Percentiles rank a stretch among this genome's conserved stretches.
Conservation (phyloP, 495 filamentous ascomycete genomes). For the Trypethelium eluteriae region DNA sequence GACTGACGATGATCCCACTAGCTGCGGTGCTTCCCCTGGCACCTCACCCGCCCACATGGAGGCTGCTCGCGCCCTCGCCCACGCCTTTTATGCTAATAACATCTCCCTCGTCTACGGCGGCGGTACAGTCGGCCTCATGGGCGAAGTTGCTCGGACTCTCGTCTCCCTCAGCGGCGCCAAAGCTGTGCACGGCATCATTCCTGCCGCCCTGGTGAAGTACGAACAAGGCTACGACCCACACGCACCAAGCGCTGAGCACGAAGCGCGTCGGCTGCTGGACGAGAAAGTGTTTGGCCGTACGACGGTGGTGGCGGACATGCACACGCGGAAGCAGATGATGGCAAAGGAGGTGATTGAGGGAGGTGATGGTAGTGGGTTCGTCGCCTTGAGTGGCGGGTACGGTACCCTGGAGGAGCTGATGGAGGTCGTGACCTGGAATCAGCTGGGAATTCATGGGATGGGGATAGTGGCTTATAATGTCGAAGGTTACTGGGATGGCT, state of each 20-base stretch:
- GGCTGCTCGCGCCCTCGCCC: slow-evolving; percentile 71
- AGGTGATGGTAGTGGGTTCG: slow-evolving; percentile 77
- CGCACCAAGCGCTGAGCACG: slow-evolving; percentile 37
- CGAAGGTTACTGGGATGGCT: slow-evolving; percentile 82
- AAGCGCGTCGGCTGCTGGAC: slow-evolving; percentile 44
- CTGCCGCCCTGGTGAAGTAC: slow-evolving; percentile 70
- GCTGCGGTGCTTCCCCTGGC: slow-evolving; percentile 71
- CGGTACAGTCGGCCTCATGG: slow-evolving; percentile 91
- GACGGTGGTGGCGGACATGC: slow-evolving; percentile 89
- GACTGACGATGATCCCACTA: slow-evolving; percentile 17
- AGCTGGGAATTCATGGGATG: slow-evolving; percentile 81
- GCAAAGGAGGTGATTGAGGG: slow-evolving; percentile 74
- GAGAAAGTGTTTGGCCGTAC: slow-evolving; percentile 69
- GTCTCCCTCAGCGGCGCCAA: slow-evolving; percentile 73
- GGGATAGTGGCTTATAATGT: slow-evolving; percentile 78
- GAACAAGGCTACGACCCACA: slow-evolving; percentile 53
- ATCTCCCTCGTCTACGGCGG: slow-evolving; percentile 88
- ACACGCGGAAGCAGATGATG: slow-evolving; percentile 89
- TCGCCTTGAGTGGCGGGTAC: slow-evolving; percentile 83
- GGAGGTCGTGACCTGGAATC: slow-evolving; percentile 96
- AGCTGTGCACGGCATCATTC: slow-evolving; percentile 89
- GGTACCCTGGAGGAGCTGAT: slow-evolving; percentile 95
- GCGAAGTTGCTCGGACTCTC: slow-evolving; percentile 80
- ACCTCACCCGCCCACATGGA: slow-evolving; percentile 59
- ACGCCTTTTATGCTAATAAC: slow-evolving; percentile 61